A percentile compares a stretch with the other conserved stretches of the same genome.
These are phyloP conservation scores for Epichloe glyceriae DNA, from an alignment of 2,329 filamentous ascomycete genomes.

Conservation along the genomic window DNA sequence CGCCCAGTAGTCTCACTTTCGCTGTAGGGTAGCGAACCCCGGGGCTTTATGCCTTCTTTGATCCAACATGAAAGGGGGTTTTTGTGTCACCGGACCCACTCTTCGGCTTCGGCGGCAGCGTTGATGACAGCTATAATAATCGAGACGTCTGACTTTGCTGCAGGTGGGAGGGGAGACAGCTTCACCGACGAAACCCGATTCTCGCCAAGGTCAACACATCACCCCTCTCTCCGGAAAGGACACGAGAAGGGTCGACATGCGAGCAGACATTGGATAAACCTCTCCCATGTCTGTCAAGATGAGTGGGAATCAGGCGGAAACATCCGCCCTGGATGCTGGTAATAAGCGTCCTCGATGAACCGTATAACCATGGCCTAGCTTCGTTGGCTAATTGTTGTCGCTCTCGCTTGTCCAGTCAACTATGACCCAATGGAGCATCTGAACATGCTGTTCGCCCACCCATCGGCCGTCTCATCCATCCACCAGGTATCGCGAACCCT, in stretches of 20 bases:
- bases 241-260: neutral
- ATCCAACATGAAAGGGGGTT: too few species aligned
- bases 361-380: neutral
- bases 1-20: too few species aligned
- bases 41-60: too few species aligned
- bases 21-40: too few species aligned
- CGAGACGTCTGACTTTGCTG: too few species aligned
- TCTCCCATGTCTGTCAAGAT: constrained; percentile 15
- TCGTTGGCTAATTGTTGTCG: neutral
- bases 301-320: constrained; percentile 25
- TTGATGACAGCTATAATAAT: too few species aligned
- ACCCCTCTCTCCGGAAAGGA: too few species aligned
- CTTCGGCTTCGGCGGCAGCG: neutral
- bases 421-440: constrained; percentile 91
- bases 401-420: constrained; percentile 36
- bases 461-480: constrained; percentile 70
- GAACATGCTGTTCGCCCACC: constrained; percentile 85
- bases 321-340: constrained; percentile 33
- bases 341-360: constrained; percentile 16
- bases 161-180: neutral
- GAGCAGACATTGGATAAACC: neutral
- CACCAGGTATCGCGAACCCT: constrained; percentile 62
- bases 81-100: neutral
- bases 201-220: too few species aligned
- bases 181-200: neutral